Conservation (phyloP, 176 grass and related monocot species). For the Lolium perenne region DNA sequence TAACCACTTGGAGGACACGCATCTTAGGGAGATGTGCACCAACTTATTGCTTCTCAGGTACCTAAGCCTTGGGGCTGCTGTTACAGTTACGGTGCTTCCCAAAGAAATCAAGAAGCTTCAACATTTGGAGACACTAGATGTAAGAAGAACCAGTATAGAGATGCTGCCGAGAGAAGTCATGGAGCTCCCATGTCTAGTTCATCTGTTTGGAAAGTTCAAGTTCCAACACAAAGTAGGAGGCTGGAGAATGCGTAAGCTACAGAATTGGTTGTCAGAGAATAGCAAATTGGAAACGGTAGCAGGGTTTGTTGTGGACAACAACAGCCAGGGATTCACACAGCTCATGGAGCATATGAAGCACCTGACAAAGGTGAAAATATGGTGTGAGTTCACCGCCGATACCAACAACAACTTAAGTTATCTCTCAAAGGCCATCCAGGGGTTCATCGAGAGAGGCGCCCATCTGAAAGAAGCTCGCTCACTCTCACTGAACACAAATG, state of each 20-base stretch:
- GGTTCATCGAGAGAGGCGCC: slow-evolving; percentile 19
- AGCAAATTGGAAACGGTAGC: slow-evolving; percentile 1
- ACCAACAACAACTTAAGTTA: background rate
- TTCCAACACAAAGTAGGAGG: background rate
- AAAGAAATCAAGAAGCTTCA: slow-evolving; percentile 41
- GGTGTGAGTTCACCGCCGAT: background rate
- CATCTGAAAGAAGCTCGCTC: background rate
- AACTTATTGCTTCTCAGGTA: slow-evolving; percentile 27
- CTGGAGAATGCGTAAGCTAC: background rate
- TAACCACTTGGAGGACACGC: background rate
- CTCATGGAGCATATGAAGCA: slow-evolving; percentile 25
- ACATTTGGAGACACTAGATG: slow-evolving; percentile 26
- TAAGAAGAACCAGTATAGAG: slow-evolving; percentile 12
- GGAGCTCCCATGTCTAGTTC: background rate
- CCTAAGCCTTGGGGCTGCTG: background rate
- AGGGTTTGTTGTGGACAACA: background rate
- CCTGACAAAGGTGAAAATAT: slow-evolving; percentile 35
- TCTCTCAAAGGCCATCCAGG: slow-evolving; percentile 15
- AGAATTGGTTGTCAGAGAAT: background rate
- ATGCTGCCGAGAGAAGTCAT: slow-evolving; percentile 20
- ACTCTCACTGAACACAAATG: background rate
- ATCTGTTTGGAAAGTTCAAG: slow-evolving; percentile 30
- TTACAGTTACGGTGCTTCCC: background rate
- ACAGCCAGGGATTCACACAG: background rate
- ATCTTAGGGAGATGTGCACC: slow-evolving; percentile 9